These are phyloP conservation scores for Pedinophyceae sp. DNA, from an alignment of 139 green algal genomes.

Conservation along the genomic window DNA sequence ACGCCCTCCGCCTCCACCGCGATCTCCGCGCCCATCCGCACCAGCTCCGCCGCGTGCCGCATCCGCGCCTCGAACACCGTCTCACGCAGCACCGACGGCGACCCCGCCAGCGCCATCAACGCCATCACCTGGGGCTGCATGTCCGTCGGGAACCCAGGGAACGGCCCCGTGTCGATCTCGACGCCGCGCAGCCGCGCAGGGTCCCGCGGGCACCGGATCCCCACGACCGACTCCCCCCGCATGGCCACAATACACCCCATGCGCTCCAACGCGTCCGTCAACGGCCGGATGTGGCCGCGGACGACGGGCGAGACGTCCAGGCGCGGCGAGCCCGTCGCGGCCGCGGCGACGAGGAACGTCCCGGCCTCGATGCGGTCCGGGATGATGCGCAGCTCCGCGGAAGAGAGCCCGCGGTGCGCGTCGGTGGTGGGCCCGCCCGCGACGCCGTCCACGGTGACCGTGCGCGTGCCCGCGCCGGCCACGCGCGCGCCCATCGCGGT, in stretches of 20 bases:
- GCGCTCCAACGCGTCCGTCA: constrained; percentile 24
- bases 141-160: constrained; percentile 38
- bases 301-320: constrained; percentile 21
- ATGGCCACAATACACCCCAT: too few species aligned
- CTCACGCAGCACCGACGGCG: constrained; percentile 19
- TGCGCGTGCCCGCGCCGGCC: constrained; percentile 17
- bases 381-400: too few species aligned
- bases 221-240: too few species aligned
- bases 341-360: constrained; percentile 27
- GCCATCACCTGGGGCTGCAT: constrained; percentile 34
- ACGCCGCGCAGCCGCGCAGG: constrained; percentile 2
- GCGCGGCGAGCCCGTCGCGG: constrained; percentile 25
- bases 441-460: constrained; percentile 20
- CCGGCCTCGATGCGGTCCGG: constrained; percentile 36
- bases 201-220: too few species aligned
- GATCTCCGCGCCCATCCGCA: constrained; percentile 27
- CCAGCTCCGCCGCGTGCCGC: constrained; percentile 17
- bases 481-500: constrained; percentile 21
- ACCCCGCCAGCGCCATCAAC: constrained; percentile 12
- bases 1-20: not conserved
- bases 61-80: constrained; percentile 38
- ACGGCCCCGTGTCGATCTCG: constrained; percentile 27
- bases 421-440: not conserved
- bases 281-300: constrained; percentile 14
- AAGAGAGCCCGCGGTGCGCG: not conserved